Percentiles rank a stretch among this genome's conserved stretches.
Evolutionary conservation across 192 early-diverging fungal genomes (phyloP).

Genomic region (Podochytrium sp.): DNA sequence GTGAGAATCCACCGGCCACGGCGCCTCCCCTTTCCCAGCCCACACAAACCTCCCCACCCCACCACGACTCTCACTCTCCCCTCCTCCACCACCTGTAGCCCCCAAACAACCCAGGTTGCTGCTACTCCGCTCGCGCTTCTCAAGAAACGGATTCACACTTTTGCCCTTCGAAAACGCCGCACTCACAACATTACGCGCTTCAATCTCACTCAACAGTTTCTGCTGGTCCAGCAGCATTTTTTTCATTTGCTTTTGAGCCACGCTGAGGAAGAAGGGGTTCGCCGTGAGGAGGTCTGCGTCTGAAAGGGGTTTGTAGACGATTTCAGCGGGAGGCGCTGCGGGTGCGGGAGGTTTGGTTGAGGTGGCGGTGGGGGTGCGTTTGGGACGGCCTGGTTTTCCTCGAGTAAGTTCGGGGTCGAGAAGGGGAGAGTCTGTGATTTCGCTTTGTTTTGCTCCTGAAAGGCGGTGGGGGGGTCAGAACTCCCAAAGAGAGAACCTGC

Average conservation of each 20-base stretch:
- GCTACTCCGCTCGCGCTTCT: too few species aligned
- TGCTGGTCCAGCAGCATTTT: slow-evolving; percentile 9
- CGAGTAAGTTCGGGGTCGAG: too few species aligned
- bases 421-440: neutral
- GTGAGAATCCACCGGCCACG: neutral
- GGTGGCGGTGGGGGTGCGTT: too few species aligned
- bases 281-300: slow-evolving; percentile 14
- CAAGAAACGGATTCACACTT: slow-evolving; percentile 21
- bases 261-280: slow-evolving; percentile 23
- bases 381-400: too few species aligned
- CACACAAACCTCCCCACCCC: too few species aligned
- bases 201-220: slow-evolving; percentile 7
- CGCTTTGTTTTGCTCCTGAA: neutral
- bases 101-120: neutral
- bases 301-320: neutral
- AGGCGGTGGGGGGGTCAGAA: neutral
- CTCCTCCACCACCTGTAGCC: too few species aligned
- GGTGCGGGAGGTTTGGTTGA: neutral
- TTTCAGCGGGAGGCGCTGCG: neutral
- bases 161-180: slow-evolving; percentile 29
- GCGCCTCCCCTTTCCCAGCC: too few species aligned
- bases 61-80: too few species aligned
- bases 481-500: too few species aligned
- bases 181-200: slow-evolving; percentile 7
- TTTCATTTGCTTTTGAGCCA: neutral